Evolutionary conservation across 2,329 filamentous ascomycete species (phyloP).

Genomic region (Fusarium verrucosum): DNA sequence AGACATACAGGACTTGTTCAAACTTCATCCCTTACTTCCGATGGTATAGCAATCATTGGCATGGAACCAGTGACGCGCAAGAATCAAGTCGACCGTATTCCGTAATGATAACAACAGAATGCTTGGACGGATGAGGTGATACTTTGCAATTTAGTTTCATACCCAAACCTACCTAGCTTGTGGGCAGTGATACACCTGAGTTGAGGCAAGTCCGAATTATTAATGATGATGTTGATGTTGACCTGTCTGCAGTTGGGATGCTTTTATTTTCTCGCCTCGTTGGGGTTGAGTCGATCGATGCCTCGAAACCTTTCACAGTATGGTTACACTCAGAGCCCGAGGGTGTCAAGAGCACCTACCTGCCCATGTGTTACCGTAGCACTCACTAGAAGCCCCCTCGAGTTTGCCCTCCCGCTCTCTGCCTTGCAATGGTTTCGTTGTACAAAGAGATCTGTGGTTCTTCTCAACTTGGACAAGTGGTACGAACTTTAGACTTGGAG

Average conservation of each 20-base stretch:
- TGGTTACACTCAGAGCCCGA: slow-evolving; percentile 10
- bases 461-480: background rate
- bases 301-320: background rate
- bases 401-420: background rate
- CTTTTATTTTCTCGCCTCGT: background rate
- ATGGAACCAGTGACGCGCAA: background rate
- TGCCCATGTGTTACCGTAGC: background rate
- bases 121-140: background rate
- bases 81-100: background rate
- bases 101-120: background rate
- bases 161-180: background rate
- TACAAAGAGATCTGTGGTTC: slow-evolving; percentile 8
- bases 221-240: background rate
- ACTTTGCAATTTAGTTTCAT: background rate
- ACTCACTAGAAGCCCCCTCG: slow-evolving; percentile 1
- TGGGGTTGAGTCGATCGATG: background rate
- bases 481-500: background rate
- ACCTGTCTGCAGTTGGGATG: background rate
- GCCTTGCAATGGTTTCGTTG: slow-evolving; percentile 2
- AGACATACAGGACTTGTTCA: slow-evolving; percentile 11
- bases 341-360: background rate
- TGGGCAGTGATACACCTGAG: background rate
- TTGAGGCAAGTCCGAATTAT: background rate
- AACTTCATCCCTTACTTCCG: slow-evolving; percentile 1
- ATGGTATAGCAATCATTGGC: background rate